Evolutionary conservation across 345 rosid genomes (phyloP), one percentile per base, ranked within the genome.

Genomic region (Eutrema yunnanense): DNA sequence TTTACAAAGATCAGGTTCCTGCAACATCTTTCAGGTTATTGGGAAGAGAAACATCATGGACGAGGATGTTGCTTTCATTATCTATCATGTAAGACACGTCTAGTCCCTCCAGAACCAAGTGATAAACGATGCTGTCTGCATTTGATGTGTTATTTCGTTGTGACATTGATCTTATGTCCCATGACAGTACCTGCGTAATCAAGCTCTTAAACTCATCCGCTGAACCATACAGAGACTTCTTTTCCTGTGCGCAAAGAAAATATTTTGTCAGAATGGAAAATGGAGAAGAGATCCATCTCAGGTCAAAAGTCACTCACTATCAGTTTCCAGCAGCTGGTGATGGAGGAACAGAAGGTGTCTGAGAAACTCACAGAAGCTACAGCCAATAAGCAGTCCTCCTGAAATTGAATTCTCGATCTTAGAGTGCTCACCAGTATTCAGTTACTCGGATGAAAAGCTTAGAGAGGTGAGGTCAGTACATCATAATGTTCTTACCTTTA

Each of bases 111-210:
- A 90, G 78, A 66, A 81, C 53, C 66, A 90, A 82, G 81, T 89
- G 98, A 80, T 89, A 94, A 6, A 82, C 62, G 33, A 80, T 69
- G 67, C 8, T 46, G 36, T 73, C 44, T 8, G 55, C 75, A 0
- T 46, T 65, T 19, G 78, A 60, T 40, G 73, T 36, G 70, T 52
- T 81, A 69, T 79, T 86, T 57, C 87, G 76, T 65, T 91, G 98
- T 9, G 95, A 94, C 63, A 86, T 73, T 58, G 98, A 91, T 66
- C 95, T 88, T 63, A 94, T 91, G 83, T 94, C 98, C 98, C 98
- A 94, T 12, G 92, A 84, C 60, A 94, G 90, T 19, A 88, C 95
- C 79, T 88, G 91, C 38, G 77, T 63, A 51, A 94, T 81, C 84
- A 94, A 79, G 79, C 71, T 75, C 74, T 82, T 84, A 3, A 91